These are phyloP conservation scores for Aegilops longissima DNA, from an alignment of 176 grass and related monocot genomes.

Conservation along the genomic window DNA sequence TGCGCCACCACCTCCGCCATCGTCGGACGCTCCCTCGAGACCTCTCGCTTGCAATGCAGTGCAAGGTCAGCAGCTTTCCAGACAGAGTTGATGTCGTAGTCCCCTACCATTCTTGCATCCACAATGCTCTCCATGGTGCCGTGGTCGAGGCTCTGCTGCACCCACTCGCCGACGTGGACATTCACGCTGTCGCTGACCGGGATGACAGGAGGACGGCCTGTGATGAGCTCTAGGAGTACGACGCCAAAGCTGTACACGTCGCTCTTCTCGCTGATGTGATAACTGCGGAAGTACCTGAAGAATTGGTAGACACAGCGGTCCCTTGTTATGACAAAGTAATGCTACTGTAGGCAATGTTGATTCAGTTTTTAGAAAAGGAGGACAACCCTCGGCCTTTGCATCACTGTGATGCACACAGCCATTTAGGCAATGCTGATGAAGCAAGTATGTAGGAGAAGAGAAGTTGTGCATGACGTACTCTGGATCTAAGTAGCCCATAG, in stretches of 20 bases:
- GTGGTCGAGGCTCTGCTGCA: conserved; percentile 21
- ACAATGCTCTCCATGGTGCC: conserved; percentile 28
- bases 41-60: conserved; percentile 26
- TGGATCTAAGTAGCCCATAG: conserved; percentile 48
- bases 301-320: neutral
- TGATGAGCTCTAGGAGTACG: conserved; percentile 34
- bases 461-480: conserved; percentile 28
- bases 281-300: conserved; percentile 28
- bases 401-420: too few relatives aligned
- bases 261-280: conserved; percentile 37
- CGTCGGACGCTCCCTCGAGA: neutral
- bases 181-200: conserved; percentile 17
- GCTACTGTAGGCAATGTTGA: neutral
- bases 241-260: conserved; percentile 44
- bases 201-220: conserved; percentile 24
- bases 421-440: neutral
- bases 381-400: too few relatives aligned
- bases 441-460: neutral
- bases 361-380: too few relatives aligned
- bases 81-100: conserved; percentile 25
- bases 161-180: conserved; percentile 45
- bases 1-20: conserved; percentile 22
- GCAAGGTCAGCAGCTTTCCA: conserved; percentile 33
- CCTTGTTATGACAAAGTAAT: neutral
- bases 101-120: conserved; percentile 13